These are phyloP conservation scores for Yamadazyma conglobata DNA, from an alignment of 1,139 yeast species.

Conservation along the genomic window DNA sequence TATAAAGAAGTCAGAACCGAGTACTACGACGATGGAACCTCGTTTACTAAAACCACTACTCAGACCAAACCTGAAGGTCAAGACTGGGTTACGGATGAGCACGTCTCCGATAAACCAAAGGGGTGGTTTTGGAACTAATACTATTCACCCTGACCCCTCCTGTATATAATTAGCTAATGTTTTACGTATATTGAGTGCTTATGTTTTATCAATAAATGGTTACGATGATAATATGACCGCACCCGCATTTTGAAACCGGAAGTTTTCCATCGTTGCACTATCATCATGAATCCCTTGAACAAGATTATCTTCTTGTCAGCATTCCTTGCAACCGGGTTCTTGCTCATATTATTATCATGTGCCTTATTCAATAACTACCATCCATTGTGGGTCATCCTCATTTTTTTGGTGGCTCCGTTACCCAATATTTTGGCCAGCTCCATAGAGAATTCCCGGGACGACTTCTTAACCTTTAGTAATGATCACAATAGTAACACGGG, in stretches of 20 bases:
- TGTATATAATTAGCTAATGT: too few species aligned
- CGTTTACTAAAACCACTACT: conserved; percentile 33
- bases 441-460: conserved; percentile 46
- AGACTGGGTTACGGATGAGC: conserved; percentile 25
- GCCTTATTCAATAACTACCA: conserved; percentile 70
- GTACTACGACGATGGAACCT: conserved; percentile 66
- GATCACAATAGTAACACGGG: conserved; percentile 40
- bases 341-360: conserved; percentile 68
- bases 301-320: conserved; percentile 70
- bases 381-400: conserved; percentile 63
- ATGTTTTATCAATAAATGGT: too few species aligned
- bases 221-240: too few species aligned
- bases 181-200: too few species aligned
- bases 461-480: conserved; percentile 62
- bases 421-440: conserved; percentile 53
- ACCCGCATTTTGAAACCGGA: too few species aligned
- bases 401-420: conserved; percentile 68
- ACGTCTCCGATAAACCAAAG: conserved; percentile 7
- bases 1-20: conserved; percentile 50
- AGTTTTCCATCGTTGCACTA: too few species aligned
- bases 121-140: conserved; percentile 24
- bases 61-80: conserved; percentile 32
- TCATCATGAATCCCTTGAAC: conserved; percentile 58
- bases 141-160: too few species aligned
- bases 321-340: conserved; percentile 68